These are phyloP conservation scores for Gossypium trilobum DNA, from an alignment of 441 rosid genomes.

Conservation along the genomic window DNA sequence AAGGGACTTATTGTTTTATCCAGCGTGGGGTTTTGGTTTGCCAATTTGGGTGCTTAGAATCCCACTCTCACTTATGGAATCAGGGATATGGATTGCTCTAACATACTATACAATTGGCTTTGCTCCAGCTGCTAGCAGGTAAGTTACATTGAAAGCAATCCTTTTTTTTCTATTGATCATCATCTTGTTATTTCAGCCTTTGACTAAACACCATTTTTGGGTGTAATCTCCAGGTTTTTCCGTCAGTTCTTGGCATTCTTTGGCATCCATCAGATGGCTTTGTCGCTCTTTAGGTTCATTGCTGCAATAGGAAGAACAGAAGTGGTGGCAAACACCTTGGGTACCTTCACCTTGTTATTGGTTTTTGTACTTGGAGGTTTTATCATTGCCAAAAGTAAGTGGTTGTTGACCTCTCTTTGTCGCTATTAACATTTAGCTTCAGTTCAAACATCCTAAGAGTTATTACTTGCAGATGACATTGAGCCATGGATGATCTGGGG, in stretches of 20 bases:
- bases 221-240: constrained; percentile 49
- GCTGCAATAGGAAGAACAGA: constrained; percentile 77
- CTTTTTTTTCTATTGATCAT: background rate
- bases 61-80: constrained; percentile 55
- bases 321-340: constrained; percentile 59
- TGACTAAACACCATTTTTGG: background rate
- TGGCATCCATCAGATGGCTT: constrained; percentile 75
- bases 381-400: constrained; percentile 61
- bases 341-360: constrained; percentile 53
- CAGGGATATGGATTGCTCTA: constrained; percentile 51
- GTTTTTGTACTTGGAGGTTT: constrained; percentile 85
- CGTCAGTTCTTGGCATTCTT: constrained; percentile 62
- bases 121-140: constrained; percentile 58
- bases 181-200: background rate
- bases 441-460: background rate
- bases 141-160: constrained; percentile 10
- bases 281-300: constrained; percentile 75
- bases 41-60: constrained; percentile 57
- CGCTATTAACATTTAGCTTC: constrained; percentile 1
- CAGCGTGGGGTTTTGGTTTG: constrained; percentile 60
- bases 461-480: constrained; percentile 47
- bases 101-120: constrained; percentile 67
- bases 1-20: constrained; percentile 54
- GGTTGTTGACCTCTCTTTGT: background rate
- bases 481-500: constrained; percentile 80